Conservation (phyloP, 2,329 filamentous ascomycete species). For the Alternaria gaisen region DNA sequence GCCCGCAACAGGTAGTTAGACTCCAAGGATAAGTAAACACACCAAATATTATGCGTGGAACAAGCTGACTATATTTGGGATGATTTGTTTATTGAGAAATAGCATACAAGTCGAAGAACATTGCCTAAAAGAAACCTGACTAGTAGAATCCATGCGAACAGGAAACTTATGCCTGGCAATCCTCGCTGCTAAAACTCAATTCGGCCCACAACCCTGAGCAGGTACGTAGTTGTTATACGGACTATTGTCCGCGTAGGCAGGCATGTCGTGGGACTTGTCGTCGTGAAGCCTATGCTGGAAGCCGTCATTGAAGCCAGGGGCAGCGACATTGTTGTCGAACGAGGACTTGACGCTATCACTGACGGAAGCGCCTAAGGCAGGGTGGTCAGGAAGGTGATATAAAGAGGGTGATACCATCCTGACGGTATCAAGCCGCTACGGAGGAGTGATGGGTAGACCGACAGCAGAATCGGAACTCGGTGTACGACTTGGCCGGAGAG, state of each 20-base stretch:
- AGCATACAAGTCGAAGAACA: neutral
- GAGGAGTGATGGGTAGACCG: neutral
- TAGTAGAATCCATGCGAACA: neutral
- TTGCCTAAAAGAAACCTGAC: neutral
- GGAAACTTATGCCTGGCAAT: neutral
- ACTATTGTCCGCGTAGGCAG: neutral
- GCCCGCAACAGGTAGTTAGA: conserved; percentile 1
- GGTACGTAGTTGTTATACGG: neutral
- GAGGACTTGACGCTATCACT: neutral
- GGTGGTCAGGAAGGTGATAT: neutral
- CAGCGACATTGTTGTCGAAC: neutral
- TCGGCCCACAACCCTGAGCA: neutral
- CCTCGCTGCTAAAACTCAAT: neutral
- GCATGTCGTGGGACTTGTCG: neutral
- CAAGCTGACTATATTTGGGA: neutral
- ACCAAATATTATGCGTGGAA: neutral
- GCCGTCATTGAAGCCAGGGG: neutral
- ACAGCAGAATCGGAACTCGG: neutral
- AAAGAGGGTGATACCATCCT: neutral
- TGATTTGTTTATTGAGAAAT: neutral
- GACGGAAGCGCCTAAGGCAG: neutral
- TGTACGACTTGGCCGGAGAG: neutral
- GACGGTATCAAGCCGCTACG: neutral
- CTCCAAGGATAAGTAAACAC: neutral
- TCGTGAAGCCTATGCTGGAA: neutral